phyloP scores from a whole-genome alignment of 208 protist genomes.

The Trypanosoma melophagium region DNA sequence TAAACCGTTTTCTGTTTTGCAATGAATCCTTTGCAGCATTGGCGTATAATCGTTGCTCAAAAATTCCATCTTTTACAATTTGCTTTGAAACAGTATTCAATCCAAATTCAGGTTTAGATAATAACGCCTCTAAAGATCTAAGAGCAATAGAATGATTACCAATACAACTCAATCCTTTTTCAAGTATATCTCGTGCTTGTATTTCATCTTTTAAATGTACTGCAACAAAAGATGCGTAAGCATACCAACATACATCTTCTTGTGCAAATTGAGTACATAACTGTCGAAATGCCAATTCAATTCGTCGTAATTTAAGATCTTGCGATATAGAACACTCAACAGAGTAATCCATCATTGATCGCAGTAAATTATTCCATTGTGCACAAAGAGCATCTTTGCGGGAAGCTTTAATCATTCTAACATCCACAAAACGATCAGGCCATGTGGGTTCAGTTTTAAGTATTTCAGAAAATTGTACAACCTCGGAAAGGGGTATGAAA shows the following conservation, averaged over 20 bases:
- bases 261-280: slow-evolving; percentile 66
- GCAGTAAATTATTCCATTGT: slow-evolving; percentile 53
- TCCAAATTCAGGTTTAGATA: background rate
- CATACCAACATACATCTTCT: slow-evolving; percentile 73
- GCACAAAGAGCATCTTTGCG: slow-evolving; percentile 34
- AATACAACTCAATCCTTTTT: slow-evolving; percentile 28
- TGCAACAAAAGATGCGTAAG: slow-evolving; percentile 72
- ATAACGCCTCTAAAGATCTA: slow-evolving; percentile 15
- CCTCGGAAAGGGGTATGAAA: slow-evolving; percentile 14
- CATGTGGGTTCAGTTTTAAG: slow-evolving; percentile 38
- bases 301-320: slow-evolving; percentile 63
- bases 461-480: slow-evolving; percentile 23
- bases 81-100: slow-evolving; percentile 15
- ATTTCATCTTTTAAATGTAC: slow-evolving; percentile 47
- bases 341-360: slow-evolving; percentile 38
- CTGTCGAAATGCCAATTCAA: slow-evolving; percentile 81
- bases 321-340: slow-evolving; percentile 17
- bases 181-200: slow-evolving; percentile 41
- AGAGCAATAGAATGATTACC: slow-evolving; percentile 53
- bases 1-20: slow-evolving; percentile 39
- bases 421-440: slow-evolving; percentile 67
- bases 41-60: slow-evolving; percentile 23
- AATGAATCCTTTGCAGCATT: slow-evolving; percentile 24
- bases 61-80: slow-evolving; percentile 24
- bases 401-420: slow-evolving; percentile 22